Evolutionary conservation across 768 basidiomycete genomes (phyloP), one percentile per base, ranked within the genome.

Genomic region (Boletus sensibilis): DNA sequence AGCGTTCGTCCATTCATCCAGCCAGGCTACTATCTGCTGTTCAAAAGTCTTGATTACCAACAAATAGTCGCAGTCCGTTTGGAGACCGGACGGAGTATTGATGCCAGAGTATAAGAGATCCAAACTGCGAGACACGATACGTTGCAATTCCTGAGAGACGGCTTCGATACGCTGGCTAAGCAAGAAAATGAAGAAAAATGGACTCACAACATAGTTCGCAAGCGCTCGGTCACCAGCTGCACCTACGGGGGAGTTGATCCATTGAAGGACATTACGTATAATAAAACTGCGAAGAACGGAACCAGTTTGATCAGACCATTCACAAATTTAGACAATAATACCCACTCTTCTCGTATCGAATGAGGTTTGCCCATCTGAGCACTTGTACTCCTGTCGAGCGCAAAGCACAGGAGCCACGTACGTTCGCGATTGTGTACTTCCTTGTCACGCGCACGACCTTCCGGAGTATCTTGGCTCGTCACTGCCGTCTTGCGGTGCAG

Each of bases 321-420:
- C 25, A 35, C 45, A 44, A 11, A 14, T 29, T 20, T 44, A n/a
- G 40, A 47, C 9, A 47, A 7, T 47, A 20, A 37, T 27, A 80
- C 92, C 63, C 68, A 94, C 92, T 99, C 96, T 74, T 98, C 96
- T 68, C 88, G 86, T 62, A 98, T 87, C 3, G 88, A 85, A 67
- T 91, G 86, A 4, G 96, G 96, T 74, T 97, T 98, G 42, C 95
- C 95, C 93, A 98, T 93, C 74, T 96, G 94, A 1, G 95, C 91
- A 62, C 93, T 92, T 56, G 89, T 81, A 64, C 94, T 96, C 58
- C 93, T 81, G 69, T 98, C 95, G 34, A 97, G 79, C 54, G 82
- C 82, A 70, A 86, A 94, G 65, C 91, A 94, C 56, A 93, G 72
- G 48, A 97, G 76, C 97, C 97, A 99, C 10, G 94, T 93, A 46